Evolutionary conservation across 148 eudicot genomes (phyloP).

Genomic region (Vaccinium darrowii): DNA sequence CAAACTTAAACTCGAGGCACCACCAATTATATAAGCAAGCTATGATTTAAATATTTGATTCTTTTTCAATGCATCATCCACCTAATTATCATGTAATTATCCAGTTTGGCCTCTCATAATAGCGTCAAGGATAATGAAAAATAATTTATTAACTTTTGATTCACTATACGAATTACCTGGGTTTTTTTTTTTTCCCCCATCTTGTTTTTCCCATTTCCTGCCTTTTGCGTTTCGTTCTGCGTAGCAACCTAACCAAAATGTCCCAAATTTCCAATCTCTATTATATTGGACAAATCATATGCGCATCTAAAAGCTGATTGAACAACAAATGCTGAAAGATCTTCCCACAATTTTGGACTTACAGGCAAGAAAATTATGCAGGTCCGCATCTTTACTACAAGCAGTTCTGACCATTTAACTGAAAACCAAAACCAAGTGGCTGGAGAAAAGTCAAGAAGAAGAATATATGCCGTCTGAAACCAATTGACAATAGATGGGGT

Average conservation of each 20-base stretch:
- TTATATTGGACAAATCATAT: not conserved
- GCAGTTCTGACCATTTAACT: not conserved
- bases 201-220: not conserved
- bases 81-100: not conserved
- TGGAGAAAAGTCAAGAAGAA: not conserved
- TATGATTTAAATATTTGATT: not conserved
- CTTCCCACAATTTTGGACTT: not conserved
- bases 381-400: not conserved
- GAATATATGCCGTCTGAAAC: not conserved
- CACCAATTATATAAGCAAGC: not conserved
- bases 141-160: not conserved
- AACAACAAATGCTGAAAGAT: not conserved
- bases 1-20: not conserved
- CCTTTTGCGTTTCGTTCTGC: not conserved
- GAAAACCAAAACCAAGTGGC: not conserved
- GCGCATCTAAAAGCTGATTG: not conserved
- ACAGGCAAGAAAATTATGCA: not conserved
- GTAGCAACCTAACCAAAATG: not conserved
- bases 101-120: not conserved
- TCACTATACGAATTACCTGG: not conserved
- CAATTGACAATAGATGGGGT: too few relatives aligned
- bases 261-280: not conserved
- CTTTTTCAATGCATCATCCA: not conserved
- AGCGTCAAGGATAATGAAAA: not conserved
- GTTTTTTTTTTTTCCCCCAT: too few relatives aligned